Evolutionary conservation across 257 asterid genomes (phyloP).

Genomic region (Solanum ahanhuiri): DNA sequence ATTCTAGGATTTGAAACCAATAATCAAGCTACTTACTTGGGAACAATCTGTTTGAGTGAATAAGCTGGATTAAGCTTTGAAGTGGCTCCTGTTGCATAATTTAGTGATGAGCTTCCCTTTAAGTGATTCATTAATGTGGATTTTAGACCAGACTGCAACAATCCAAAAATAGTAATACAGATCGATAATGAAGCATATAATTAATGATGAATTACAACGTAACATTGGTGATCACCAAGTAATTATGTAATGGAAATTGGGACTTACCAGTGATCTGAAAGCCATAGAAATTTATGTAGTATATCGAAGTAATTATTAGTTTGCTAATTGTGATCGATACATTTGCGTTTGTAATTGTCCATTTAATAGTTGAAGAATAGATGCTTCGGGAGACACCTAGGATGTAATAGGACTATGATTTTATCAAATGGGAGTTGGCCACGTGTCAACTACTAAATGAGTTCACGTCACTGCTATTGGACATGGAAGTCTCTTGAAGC

Average conservation of each 20-base stretch:
- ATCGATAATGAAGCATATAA: no score
- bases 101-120: constrained; percentile 7
- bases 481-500: not conserved
- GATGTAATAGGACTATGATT: not conserved
- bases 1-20: no score
- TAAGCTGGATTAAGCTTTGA: constrained; percentile 12
- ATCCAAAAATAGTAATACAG: not conserved
- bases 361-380: not conserved
- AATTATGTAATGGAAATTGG: not conserved
- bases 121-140: constrained; percentile 3
- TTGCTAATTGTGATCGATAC: not conserved
- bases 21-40: constrained; percentile 10
- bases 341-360: not conserved
- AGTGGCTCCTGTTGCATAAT: constrained; percentile 13
- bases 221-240: not conserved
- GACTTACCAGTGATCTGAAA: constrained; percentile 6
- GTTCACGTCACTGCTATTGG: not conserved
- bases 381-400: not conserved
- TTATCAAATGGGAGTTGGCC: not conserved
- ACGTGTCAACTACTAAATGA: not conserved
- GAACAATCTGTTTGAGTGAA: constrained; percentile 9
- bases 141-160: constrained; percentile 12
- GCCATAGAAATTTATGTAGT: not conserved
- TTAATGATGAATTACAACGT: not conserved
- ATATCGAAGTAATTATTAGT: no score